Conservation (phyloP, 139 green algal genomes). For the Chlorella ohadii region DNA sequence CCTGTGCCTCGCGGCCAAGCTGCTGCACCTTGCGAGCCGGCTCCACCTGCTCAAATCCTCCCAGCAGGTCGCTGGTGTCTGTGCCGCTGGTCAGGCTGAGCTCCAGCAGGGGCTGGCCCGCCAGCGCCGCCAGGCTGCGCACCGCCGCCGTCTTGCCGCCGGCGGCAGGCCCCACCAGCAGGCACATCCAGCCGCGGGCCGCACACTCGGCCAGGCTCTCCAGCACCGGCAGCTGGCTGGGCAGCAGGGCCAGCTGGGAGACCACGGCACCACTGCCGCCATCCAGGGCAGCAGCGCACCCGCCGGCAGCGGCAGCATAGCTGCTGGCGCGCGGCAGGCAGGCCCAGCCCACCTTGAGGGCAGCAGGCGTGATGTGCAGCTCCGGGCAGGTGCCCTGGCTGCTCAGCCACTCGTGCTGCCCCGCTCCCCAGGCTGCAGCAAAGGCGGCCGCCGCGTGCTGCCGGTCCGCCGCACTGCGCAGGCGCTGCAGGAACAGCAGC, state of each 20-base stretch:
- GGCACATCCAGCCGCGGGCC: slow-evolving; percentile 72
- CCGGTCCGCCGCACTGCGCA: slow-evolving; percentile 81
- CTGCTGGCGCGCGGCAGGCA: slow-evolving; percentile 4
- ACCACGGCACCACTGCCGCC: background rate
- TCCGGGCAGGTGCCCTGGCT: background rate
- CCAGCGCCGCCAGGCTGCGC: slow-evolving; percentile 32
- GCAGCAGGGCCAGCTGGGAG: slow-evolving; percentile 65
- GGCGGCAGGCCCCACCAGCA: slow-evolving; percentile 70
- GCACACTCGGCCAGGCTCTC: slow-evolving; percentile 67
- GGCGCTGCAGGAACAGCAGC: slow-evolving; percentile 85
- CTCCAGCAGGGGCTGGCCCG: slow-evolving; percentile 76
- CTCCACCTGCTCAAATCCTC: slow-evolving; percentile 96
- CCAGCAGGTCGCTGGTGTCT: slow-evolving; percentile 97
- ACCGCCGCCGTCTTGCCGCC: slow-evolving; percentile 58
- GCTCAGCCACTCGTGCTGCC: background rate
- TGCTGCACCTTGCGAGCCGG: slow-evolving; percentile 47
- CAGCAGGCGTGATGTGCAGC: slow-evolving; percentile 36
- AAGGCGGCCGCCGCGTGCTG: slow-evolving; percentile 60
- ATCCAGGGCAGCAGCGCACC: background rate
- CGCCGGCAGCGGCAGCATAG: background rate
- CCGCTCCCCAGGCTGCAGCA: slow-evolving; percentile 7
- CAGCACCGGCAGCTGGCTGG: slow-evolving; percentile 68
- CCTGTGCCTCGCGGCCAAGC: background rate
- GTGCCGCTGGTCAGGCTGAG: slow-evolving; percentile 85
- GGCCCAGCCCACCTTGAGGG: slow-evolving; percentile 41